Base-by-base conservation (phyloP, 345 rosid genomes). In the Alliaria petiolata region DNA sequence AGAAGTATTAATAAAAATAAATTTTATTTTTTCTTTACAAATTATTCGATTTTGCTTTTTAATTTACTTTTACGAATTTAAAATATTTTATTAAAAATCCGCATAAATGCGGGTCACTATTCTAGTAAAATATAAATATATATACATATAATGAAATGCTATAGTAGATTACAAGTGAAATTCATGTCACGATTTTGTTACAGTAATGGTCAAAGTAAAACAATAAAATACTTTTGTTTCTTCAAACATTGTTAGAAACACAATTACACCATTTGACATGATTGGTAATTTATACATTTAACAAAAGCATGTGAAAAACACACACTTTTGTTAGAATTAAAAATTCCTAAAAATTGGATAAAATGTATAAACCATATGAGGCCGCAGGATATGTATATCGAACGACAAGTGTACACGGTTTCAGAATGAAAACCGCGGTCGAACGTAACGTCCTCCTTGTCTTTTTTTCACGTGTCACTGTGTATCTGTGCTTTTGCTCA, bases 351-450 rank as follows among this genome's bases (percentile, higher is more conserved):
- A 31, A 40, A 3, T 43, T 22, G 71, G 36, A 19, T 11, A 7
- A 39, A 55, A 9, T 28, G 51, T 58, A 31, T 44, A 14, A 57
- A 70, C n/a, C n/a, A 17, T 3, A 45, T n/a, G 45, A 57, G 58
- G 22, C 51, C 62, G 52, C 16, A 22, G 47, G n/a, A n/a, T n/a
- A n/a, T n/a, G 34, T 20, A 62, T 4, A 6, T 11, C 0, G 30
- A 45, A 20, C 50, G 44, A 73, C 71, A 65, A 46, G 19, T 73
- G 66, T 39, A 56, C 30, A 43, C 19, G 2, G 65, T 72, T 68
- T 71, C 42, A 11, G 25, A 45, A 8, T 36, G 40, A 55, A 72
- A 64, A 55, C 71, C 58, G 13, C 58, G 50, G 70, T 38, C 0
- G 33, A 54, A 17, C 65, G 30, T 44, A 44, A 36, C 67, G 45